Base-by-base conservation (phyloP, 1,284 basidiomycete species). In the Neolentinus lepideus region DNA sequence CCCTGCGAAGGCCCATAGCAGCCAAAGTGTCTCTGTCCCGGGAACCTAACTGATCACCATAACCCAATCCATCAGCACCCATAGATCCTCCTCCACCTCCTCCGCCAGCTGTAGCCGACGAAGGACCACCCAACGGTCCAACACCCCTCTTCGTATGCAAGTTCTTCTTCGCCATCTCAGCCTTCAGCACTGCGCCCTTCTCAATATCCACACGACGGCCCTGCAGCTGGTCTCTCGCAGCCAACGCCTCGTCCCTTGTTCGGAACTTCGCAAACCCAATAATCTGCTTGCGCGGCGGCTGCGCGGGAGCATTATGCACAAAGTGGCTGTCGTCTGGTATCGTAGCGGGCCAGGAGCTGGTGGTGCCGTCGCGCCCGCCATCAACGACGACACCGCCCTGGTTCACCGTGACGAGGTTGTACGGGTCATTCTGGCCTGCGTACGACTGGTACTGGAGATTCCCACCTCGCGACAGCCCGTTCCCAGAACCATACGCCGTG, bases 81-180 rank as follows among this genome's bases (percentile, higher is more conserved):
- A 67, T 60, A 33, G 66, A 57, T 33, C 64, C 58, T 47, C 64
- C 61, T n/a, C 74, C 56, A 16, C 66, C 59, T 58, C 69, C 61
- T n/a, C 74, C 56, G 14, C 66, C 59, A 58, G 69, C 61, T 57
- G 68, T 16, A 46, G 4, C 16, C n/a, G 43, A 46, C 4, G 24
- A 16, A 10, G 43, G 6, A 19, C n/a, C 61, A 52, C 70, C 62
- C 57, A 76, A 66, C 64, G 58, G 81, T n/a, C 89, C 88, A 24
- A 90, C 85, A 0, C 90, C 90, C 43, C 92, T 78, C 73, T 94
- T 95, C 22, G 94, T 97, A 68, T 99, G 96, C 48, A 99, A 71
- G 67, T 99, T 98, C 82, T 99, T 99, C 84, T 99, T 99, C 36
- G 96, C 96, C 93, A 99, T 98, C 74, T 99, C 97, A 16, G 96